Evolutionary conservation across 306 rosid genomes (phyloP).

Genomic region (Acacia melanoxylon): DNA sequence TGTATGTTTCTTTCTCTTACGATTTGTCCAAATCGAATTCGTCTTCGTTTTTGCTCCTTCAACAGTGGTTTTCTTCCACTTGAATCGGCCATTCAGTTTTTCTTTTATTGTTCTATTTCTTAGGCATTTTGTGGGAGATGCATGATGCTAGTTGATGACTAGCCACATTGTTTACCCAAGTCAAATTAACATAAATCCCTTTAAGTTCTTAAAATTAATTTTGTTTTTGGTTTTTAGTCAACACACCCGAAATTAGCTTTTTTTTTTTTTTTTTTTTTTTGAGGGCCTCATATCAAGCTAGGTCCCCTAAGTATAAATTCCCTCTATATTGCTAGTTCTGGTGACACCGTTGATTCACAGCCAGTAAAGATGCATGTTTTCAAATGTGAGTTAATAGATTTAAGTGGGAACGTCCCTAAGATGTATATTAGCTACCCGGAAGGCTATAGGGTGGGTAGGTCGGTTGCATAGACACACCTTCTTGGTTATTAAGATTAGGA

Average conservation of each 20-base stretch:
- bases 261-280: background rate
- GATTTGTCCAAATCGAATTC: background rate
- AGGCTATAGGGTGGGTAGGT: background rate
- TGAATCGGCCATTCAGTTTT: background rate
- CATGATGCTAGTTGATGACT: background rate
- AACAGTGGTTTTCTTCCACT: background rate
- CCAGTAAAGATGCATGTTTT: background rate
- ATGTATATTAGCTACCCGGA: background rate
- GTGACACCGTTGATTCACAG: background rate
- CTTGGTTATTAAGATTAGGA: background rate
- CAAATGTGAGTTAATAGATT: slow-evolving; percentile 13
- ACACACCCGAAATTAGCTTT: background rate
- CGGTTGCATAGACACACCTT: slow-evolving; percentile 6
- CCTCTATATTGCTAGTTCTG: background rate
- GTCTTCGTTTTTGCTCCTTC: background rate
- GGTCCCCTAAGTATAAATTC: background rate
- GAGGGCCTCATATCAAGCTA: background rate
- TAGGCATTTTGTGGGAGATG: background rate
- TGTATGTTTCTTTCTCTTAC: background rate
- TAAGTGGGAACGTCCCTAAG: background rate
- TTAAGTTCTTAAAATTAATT: background rate
- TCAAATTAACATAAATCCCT: background rate
- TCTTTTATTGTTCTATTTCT: background rate
- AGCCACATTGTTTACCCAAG: slow-evolving; percentile 11
- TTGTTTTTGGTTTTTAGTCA: background rate